Evolutionary conservation across 208 protist genomes (phyloP).

Genomic region (Entamoeba histolytica): DNA sequence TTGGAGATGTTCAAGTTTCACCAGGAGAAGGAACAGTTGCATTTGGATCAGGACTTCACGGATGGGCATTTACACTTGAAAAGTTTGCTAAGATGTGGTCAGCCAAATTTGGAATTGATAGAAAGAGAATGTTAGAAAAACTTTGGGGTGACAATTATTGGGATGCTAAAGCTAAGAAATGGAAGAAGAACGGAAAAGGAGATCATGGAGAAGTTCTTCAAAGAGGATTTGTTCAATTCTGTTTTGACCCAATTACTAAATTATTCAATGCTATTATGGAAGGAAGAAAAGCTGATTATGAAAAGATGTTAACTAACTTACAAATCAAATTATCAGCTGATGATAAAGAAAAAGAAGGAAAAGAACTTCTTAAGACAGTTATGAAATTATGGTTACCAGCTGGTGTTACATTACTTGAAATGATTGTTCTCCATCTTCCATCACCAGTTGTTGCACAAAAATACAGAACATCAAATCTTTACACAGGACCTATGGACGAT

Average conservation of each 20-base stretch:
- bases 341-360: constrained; percentile 59
- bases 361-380: constrained; percentile 77
- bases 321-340: constrained; percentile 61
- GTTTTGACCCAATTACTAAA: constrained; percentile 83
- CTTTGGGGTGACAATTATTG: constrained; percentile 96
- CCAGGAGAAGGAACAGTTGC: constrained; percentile 71
- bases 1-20: constrained; percentile 64
- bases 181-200: constrained; percentile 31
- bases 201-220: constrained; percentile 36
- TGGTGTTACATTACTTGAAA: constrained; percentile 83
- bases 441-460: constrained; percentile 78
- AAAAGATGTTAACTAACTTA: constrained; percentile 69
- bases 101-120: constrained; percentile 69
- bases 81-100: constrained; percentile 71
- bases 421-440: constrained; percentile 88
- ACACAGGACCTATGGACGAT: constrained; percentile 80
- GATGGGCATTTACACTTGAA: constrained; percentile 90
- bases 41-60: constrained; percentile 91
- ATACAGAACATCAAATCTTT: constrained; percentile 74
- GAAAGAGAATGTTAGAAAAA: constrained; percentile 52
- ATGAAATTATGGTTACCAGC: constrained; percentile 83
- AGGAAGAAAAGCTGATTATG: constrained; percentile 62
- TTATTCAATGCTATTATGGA: constrained; percentile 75
- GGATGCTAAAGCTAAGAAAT: constrained; percentile 64
- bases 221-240: constrained; percentile 77